Evolutionary conservation across 2,329 filamentous ascomycete genomes (phyloP).

Genomic region (Fusarium oligoseptatum): DNA sequence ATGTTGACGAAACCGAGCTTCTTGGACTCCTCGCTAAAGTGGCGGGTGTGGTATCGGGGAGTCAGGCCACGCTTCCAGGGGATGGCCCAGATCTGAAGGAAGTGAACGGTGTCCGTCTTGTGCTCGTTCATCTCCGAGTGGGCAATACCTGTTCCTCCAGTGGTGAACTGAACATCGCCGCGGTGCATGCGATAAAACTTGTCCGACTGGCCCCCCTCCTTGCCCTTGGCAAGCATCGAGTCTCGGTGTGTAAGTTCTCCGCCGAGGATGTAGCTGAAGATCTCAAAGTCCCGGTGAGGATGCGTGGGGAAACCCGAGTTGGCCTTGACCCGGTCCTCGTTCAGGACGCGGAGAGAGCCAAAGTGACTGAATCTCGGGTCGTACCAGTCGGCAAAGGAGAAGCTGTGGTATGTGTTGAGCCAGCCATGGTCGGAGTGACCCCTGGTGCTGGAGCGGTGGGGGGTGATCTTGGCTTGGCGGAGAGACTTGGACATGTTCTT

Average conservation of each 20-base stretch:
- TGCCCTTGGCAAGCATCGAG: slow-evolving; percentile 81
- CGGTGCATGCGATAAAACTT: slow-evolving; percentile 79
- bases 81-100: slow-evolving; percentile 89
- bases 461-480: slow-evolving; percentile 77
- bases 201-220: slow-evolving; percentile 70
- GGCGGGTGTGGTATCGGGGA: slow-evolving; percentile 81
- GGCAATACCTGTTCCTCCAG: slow-evolving; percentile 83
- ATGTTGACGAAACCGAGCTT: slow-evolving; percentile 78
- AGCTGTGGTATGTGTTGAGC: slow-evolving; percentile 89
- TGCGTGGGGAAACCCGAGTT: slow-evolving; percentile 87
- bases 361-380: slow-evolving; percentile 77
- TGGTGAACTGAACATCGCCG: slow-evolving; percentile 91
- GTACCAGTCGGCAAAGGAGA: slow-evolving; percentile 82
- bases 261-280: slow-evolving; percentile 88
- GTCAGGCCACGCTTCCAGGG: slow-evolving; percentile 80
- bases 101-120: slow-evolving; percentile 78
- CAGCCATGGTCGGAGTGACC: slow-evolving; percentile 88
- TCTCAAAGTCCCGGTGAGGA: slow-evolving; percentile 87
- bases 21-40: slow-evolving; percentile 81
- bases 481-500: slow-evolving; percentile 73
- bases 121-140: slow-evolving; percentile 89
- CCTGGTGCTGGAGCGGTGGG: slow-evolving; percentile 77
- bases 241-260: slow-evolving; percentile 91
- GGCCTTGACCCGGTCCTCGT: slow-evolving; percentile 85
- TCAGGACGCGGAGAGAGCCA: slow-evolving; percentile 85